phyloP scores from a whole-genome alignment of 345 rosid species.

The Noccaea caerulescens region DNA sequence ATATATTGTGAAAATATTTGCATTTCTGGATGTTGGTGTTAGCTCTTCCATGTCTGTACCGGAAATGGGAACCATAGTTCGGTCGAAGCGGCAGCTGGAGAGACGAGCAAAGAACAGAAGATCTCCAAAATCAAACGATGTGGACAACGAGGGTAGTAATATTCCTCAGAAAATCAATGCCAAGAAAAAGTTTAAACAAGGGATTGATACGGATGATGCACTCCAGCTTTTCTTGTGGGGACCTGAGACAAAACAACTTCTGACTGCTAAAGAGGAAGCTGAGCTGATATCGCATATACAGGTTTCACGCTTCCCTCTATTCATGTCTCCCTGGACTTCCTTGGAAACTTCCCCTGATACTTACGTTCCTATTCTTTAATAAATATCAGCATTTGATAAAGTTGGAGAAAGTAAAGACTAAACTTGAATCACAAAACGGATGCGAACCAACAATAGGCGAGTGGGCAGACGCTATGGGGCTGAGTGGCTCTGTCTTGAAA shows the following conservation, averaged over 20 bases:
- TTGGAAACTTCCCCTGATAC: slow-evolving; percentile 9
- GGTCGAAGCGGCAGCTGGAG: slow-evolving; percentile 64
- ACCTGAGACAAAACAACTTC: slow-evolving; percentile 75
- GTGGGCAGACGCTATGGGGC: slow-evolving; percentile 77
- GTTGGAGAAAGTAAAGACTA: slow-evolving; percentile 65
- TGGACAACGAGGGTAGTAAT: slow-evolving; percentile 43
- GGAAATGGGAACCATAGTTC: slow-evolving; percentile 51
- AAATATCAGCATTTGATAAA: slow-evolving; percentile 61
- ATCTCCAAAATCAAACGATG: slow-evolving; percentile 48
- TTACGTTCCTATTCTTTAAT: slow-evolving; percentile 22
- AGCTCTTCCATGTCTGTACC: slow-evolving; percentile 47
- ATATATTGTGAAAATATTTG: slow-evolving; percentile 5
- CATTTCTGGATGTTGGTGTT: slow-evolving; percentile 44
- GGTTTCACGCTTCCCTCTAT: slow-evolving; percentile 46
- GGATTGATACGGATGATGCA: slow-evolving; percentile 64
- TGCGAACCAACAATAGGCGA: slow-evolving; percentile 76
- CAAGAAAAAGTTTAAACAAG: slow-evolving; percentile 52
- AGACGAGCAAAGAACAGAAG: slow-evolving; percentile 64
- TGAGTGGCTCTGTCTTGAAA: slow-evolving; percentile 61
- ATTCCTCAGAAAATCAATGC: slow-evolving; percentile 46
- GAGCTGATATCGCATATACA: slow-evolving; percentile 69
- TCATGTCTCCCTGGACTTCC: background rate
- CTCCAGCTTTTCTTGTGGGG: slow-evolving; percentile 77
- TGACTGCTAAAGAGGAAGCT: slow-evolving; percentile 75
- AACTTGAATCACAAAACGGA: slow-evolving; percentile 71